Evolutionary conservation across 2,329 filamentous ascomycete genomes (phyloP).

Genomic region (Hymenoscyphus fraxineus): DNA sequence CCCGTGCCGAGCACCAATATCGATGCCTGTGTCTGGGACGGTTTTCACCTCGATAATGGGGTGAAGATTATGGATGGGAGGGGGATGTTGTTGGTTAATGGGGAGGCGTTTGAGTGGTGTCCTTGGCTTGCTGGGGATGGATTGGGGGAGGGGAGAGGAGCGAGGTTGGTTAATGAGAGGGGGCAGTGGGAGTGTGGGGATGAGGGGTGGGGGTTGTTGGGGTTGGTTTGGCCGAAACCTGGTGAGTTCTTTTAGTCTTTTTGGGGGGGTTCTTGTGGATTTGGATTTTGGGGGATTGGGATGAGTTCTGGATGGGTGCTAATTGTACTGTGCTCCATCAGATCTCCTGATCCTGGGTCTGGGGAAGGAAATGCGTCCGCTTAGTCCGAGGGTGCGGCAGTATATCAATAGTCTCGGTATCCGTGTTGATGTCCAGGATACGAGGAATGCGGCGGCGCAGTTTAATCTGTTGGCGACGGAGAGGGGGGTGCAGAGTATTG

Average conservation of each 20-base stretch:
- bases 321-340: conserved; percentile 33
- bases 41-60: conserved; percentile 84
- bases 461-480: conserved; percentile 96
- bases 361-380: conserved; percentile 68
- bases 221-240: conserved; percentile 80
- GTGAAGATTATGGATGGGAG: conserved; percentile 63
- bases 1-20: conserved; percentile 77
- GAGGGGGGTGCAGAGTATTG: conserved; percentile 77
- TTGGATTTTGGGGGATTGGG: background rate
- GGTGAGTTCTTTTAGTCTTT: conserved; percentile 53
- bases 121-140: conserved; percentile 63
- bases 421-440: conserved; percentile 84
- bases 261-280: background rate
- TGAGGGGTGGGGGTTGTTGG: conserved; percentile 70
- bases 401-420: conserved; percentile 76
- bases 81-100: conserved; percentile 75
- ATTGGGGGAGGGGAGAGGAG: conserved; percentile 34
- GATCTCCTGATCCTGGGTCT: conserved; percentile 89
- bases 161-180: conserved; percentile 63
- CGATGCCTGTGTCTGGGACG: conserved; percentile 75
- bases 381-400: conserved; percentile 70
- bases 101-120: conserved; percentile 84
- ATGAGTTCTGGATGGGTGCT: background rate
- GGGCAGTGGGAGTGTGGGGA: conserved; percentile 76
- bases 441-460: conserved; percentile 86